Conservation (phyloP, 495 filamentous ascomycete genomes). For the Physcia stellaris region DNA sequence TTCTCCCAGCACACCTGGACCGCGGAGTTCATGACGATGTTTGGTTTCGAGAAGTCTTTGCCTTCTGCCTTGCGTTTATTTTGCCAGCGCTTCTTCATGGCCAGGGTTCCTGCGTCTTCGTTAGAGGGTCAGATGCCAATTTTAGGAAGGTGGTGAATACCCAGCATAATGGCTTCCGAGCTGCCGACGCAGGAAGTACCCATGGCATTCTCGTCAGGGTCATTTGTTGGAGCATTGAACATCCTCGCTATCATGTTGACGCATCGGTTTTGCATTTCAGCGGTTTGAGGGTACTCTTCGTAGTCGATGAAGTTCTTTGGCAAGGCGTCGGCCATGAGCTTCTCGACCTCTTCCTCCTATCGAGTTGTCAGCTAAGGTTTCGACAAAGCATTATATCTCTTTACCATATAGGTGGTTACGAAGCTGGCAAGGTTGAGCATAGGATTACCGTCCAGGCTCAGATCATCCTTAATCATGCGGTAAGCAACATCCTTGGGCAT, state of each 20-base stretch:
- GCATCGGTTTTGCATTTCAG: constrained; percentile 85
- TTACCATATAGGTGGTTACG: constrained; percentile 78
- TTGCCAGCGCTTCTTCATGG: constrained; percentile 94
- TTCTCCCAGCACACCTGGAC: constrained; percentile 97
- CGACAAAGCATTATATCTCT: constrained; percentile 4
- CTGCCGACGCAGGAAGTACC: constrained; percentile 78
- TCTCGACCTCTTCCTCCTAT: constrained; percentile 78
- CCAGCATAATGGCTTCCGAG: constrained; percentile 72
- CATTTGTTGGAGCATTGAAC: constrained; percentile 51
- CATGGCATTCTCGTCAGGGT: constrained; percentile 43
- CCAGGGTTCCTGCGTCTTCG: constrained; percentile 38
- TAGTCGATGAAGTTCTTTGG: constrained; percentile 93
- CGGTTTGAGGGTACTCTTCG: constrained; percentile 79
- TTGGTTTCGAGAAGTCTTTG: constrained; percentile 61
- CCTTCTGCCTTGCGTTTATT: constrained; percentile 66
- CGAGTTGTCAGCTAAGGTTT: background rate
- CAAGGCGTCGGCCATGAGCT: constrained; percentile 78
- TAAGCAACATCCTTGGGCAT: constrained; percentile 87
- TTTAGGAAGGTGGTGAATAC: background rate
- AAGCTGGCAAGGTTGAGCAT: constrained; percentile 67
- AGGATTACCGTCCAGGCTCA: constrained; percentile 79
- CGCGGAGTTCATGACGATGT: constrained; percentile 84
- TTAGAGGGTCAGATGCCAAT: background rate
- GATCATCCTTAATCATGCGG: constrained; percentile 88
- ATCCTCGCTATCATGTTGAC: constrained; percentile 87